These are phyloP conservation scores for Lactarius pseudohatsudake DNA, from an alignment of 768 basidiomycete species.

Conservation along the genomic window DNA sequence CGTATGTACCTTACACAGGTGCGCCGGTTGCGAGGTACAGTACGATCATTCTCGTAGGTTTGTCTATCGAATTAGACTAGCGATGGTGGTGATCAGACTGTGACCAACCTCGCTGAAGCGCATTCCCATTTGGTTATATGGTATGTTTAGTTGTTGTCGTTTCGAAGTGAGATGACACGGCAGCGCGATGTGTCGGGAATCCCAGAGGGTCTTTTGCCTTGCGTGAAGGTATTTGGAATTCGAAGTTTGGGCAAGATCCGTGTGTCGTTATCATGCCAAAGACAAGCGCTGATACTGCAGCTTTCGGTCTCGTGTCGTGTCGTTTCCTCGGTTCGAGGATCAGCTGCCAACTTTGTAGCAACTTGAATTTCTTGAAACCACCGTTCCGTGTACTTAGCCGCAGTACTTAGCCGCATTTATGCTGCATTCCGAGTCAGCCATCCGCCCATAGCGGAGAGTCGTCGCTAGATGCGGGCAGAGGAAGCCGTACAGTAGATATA, in stretches of 20 bases:
- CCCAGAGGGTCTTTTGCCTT: not conserved
- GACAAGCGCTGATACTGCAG: not conserved
- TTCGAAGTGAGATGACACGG: not conserved
- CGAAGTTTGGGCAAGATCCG: not conserved
- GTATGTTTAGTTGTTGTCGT: not conserved
- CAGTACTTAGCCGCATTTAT: no score
- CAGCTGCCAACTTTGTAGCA: no score
- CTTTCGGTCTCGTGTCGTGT: not conserved
- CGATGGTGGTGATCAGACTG: not conserved
- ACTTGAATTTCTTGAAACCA: not conserved
- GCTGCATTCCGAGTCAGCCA: not conserved
- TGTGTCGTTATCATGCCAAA: not conserved
- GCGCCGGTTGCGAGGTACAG: constrained; percentile 17
- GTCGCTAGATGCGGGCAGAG: not conserved
- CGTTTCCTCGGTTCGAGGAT: not conserved
- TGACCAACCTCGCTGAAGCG: not conserved
- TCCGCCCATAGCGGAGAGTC: constrained; percentile 1
- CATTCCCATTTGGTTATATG: not conserved
- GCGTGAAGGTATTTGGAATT: constrained; percentile 3
- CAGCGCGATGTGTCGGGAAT: not conserved
- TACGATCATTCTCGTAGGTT: constrained; percentile 2
- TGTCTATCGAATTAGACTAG: not conserved
- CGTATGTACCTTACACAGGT: not conserved
- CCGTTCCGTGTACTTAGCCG: not conserved
- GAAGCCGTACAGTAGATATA: not conserved